phyloP scores from a whole-genome alignment of 2,329 filamentous ascomycete species.

The Colletotrichum viniferum region DNA sequence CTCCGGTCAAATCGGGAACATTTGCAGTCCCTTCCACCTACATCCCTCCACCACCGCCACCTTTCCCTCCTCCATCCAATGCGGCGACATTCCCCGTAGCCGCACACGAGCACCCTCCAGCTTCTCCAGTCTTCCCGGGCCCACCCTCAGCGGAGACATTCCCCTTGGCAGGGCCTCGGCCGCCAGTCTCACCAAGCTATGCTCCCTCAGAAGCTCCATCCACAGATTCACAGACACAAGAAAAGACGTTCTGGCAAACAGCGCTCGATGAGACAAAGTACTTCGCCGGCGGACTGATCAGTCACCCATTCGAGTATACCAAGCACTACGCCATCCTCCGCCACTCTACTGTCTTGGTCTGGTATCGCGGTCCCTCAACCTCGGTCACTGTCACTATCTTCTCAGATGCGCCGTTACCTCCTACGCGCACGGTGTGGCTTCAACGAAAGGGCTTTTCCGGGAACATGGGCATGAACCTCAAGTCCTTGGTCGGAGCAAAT shows the following conservation, averaged over 20 bases:
- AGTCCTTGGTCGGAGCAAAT: conserved; percentile 64
- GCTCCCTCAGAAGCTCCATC: background rate
- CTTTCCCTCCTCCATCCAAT: background rate
- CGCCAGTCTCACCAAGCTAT: background rate
- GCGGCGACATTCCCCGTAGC: background rate
- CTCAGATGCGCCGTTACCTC: conserved; percentile 59
- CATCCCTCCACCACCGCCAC: background rate
- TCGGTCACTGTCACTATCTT: conserved; percentile 70
- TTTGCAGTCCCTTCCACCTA: background rate
- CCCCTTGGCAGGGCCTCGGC: background rate
- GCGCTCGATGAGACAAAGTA: conserved; percentile 64
- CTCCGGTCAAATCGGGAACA: background rate
- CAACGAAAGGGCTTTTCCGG: conserved; percentile 73
- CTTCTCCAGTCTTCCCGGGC: background rate
- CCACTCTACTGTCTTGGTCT: conserved; percentile 67
- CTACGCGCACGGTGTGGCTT: conserved; percentile 66
- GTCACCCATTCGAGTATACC: conserved; percentile 67
- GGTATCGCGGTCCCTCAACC: conserved; percentile 69
- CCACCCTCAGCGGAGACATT: background rate
- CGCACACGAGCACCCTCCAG: background rate
- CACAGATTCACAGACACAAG: background rate
- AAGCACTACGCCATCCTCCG: conserved; percentile 71
- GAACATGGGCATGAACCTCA: conserved; percentile 70
- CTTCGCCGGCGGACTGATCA: conserved; percentile 68
- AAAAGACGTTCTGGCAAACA: conserved; percentile 44